Conservation (phyloP, 2,329 filamentous ascomycete genomes). For the Sporothrix mexicana region DNA sequence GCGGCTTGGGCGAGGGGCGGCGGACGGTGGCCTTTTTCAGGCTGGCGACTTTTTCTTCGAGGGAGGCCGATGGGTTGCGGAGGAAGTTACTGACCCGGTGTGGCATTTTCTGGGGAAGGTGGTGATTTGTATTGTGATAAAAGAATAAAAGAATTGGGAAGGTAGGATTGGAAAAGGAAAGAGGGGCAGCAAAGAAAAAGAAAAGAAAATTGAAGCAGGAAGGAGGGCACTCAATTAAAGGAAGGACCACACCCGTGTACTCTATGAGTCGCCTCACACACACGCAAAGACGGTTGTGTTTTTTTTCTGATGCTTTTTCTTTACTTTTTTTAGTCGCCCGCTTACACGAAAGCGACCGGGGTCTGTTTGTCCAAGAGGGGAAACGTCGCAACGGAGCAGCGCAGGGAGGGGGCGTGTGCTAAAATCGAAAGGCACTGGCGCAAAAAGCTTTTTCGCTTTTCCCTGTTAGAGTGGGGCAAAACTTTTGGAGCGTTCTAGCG, state of each 20-base stretch:
- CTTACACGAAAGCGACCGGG: constrained; percentile 20
- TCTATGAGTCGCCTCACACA: neutral
- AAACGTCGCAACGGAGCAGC: constrained; percentile 14
- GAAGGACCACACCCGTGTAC: neutral
- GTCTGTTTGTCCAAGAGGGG: constrained; percentile 13
- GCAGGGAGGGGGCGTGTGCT: constrained; percentile 8
- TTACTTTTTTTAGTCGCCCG: constrained; percentile 20
- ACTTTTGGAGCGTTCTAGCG: constrained; percentile 20
- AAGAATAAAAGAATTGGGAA: constrained; percentile 15
- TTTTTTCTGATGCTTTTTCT: constrained; percentile 8
- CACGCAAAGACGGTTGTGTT: neutral
- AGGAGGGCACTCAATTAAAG: neutral
- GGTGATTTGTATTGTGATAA: neutral
- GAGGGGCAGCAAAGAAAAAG: neutral
- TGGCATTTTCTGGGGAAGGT: constrained; percentile 53
- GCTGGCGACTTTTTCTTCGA: constrained; percentile 56
- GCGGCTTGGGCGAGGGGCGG: constrained; percentile 42
- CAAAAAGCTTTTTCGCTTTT: constrained; percentile 17
- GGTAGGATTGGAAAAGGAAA: neutral
- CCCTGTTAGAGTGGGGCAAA: constrained; percentile 24
- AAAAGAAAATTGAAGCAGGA: neutral
- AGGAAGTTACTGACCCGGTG: constrained; percentile 64
- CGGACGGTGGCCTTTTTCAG: constrained; percentile 52
- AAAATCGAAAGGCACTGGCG: constrained; percentile 8
- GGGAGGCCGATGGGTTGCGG: constrained; percentile 55